phyloP scores from a whole-genome alignment of 257 asterid genomes.

The Ilex aquifolium region DNA sequence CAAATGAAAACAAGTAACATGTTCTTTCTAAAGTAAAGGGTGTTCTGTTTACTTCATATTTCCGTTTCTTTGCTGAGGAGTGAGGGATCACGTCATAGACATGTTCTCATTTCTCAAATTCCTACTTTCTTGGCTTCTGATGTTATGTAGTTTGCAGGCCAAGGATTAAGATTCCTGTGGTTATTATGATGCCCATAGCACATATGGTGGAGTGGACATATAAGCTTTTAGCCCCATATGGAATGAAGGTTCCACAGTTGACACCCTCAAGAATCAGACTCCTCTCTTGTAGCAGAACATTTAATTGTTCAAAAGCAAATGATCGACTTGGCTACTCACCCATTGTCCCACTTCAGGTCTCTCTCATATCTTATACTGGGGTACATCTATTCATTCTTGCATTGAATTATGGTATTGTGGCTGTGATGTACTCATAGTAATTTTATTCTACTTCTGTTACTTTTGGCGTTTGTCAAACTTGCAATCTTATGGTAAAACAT shows the following conservation, averaged over 20 bases:
- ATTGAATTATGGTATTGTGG: neutral
- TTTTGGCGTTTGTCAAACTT: neutral
- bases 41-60: too few relatives aligned
- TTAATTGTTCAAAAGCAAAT: constrained; percentile 79
- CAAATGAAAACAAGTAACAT: too few relatives aligned
- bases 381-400: constrained; percentile 9
- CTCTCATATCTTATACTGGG: constrained; percentile 10
- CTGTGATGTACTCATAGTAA: neutral
- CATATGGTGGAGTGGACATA: constrained; percentile 70
- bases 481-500: too few relatives aligned
- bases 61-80: neutral
- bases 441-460: neutral
- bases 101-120: constrained; percentile 5
- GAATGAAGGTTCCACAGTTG: constrained; percentile 97
- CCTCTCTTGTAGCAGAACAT: constrained; percentile 75
- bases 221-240: constrained; percentile 70
- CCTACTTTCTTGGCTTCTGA: constrained; percentile 44
- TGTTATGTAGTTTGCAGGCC: constrained; percentile 78
- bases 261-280: constrained; percentile 96
- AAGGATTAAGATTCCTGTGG: constrained; percentile 71
- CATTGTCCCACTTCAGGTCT: constrained; percentile 82
- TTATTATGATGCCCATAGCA: constrained; percentile 87
- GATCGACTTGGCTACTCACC: constrained; percentile 87
- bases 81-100: constrained; percentile 8
- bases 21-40: too few relatives aligned